A percentile compares a stretch with the other conserved stretches of the same genome.
These are phyloP conservation scores for Gymnopilus dilepis DNA, from an alignment of 768 basidiomycete genomes.

Conservation along the genomic window DNA sequence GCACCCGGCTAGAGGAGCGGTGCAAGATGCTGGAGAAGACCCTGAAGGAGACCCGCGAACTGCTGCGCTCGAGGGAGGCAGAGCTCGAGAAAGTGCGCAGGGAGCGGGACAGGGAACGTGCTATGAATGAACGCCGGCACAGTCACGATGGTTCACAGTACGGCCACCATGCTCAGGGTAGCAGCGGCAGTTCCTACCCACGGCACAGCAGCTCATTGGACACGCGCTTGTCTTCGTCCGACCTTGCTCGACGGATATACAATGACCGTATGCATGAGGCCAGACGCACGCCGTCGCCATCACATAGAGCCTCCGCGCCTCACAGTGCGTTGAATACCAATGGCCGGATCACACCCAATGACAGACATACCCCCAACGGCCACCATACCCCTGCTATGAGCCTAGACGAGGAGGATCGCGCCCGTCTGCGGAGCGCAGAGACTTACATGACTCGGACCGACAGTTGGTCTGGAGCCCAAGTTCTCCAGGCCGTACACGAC, in stretches of 20 bases:
- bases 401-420: slow-evolving; percentile 51
- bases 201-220: slow-evolving; percentile 34
- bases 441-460: slow-evolving; percentile 77
- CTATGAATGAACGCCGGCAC: slow-evolving; percentile 36
- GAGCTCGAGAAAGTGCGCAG: slow-evolving; percentile 62
- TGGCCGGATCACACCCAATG: background rate
- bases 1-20: slow-evolving; percentile 62
- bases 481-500: slow-evolving; percentile 80
- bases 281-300: slow-evolving; percentile 27
- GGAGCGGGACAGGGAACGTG: slow-evolving; percentile 40
- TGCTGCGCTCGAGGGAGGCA: slow-evolving; percentile 58
- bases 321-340: slow-evolving; percentile 3
- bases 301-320: slow-evolving; percentile 18
- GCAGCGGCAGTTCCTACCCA: slow-evolving; percentile 12
- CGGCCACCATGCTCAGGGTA: slow-evolving; percentile 18
- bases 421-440: slow-evolving; percentile 63
- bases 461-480: slow-evolving; percentile 76
- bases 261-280: slow-evolving; percentile 18
- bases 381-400: background rate
- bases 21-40: slow-evolving; percentile 67
- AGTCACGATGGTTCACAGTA: slow-evolving; percentile 36
- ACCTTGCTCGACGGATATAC: slow-evolving; percentile 29
- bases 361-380: slow-evolving; percentile 3
- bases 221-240: slow-evolving; percentile 34
- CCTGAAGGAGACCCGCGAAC: slow-evolving; percentile 66